Conservation (phyloP, 179 eudicot genomes). For the Heliamphora pulchella region DNA sequence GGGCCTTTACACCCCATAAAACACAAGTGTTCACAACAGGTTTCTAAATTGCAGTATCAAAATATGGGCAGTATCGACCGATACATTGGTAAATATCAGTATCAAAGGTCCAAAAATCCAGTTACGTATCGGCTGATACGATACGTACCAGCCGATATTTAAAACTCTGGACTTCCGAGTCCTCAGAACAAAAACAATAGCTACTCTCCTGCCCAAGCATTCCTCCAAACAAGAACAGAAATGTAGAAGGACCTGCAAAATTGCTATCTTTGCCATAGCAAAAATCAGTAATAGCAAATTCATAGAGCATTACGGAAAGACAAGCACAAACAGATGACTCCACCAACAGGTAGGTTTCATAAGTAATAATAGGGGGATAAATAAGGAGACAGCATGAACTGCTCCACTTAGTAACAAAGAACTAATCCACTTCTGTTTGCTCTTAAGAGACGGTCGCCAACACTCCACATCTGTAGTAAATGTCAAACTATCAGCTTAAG, state of each 20-base stretch:
- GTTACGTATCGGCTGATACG: no score
- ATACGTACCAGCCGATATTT: no score
- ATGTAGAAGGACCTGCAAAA: neutral
- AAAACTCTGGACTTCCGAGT: no score
- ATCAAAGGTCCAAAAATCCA: no score
- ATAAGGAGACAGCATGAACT: neutral
- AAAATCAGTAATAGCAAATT: neutral
- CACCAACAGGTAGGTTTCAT: neutral
- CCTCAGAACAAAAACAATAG: neutral
- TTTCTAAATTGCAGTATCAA: no score
- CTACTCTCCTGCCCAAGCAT: conserved; percentile 4
- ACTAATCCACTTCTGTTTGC: neutral
- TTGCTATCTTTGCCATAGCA: neutral
- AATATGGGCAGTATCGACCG: no score
- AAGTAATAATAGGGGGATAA: neutral
- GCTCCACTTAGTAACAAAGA: conserved; percentile 6
- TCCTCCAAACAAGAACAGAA: conserved; percentile 12
- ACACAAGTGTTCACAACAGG: neutral
- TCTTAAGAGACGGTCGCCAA: conserved; percentile 10
- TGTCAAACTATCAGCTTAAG: conserved; percentile 16
- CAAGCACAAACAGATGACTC: neutral
- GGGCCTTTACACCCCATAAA: neutral
- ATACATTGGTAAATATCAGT: no score
- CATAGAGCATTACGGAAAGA: neutral
- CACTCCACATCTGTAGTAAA: conserved; percentile 16